A percentile compares a stretch with the other conserved stretches of the same genome.
Conservation (phyloP, 495 filamentous ascomycete species). For the Penicillium ucsense region DNA sequence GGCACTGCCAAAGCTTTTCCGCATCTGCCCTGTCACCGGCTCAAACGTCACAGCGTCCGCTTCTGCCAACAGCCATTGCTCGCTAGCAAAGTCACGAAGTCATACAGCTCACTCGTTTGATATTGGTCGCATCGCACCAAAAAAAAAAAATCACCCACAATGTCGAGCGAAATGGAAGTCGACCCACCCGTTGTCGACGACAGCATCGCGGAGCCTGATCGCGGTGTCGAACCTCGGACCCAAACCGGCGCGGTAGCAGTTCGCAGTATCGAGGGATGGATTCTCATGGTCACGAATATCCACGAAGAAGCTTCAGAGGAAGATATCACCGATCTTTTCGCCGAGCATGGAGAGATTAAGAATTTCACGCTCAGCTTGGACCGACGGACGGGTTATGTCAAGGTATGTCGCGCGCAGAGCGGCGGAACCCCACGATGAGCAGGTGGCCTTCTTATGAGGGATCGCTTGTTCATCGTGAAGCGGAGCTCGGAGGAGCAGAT, state of each 20-base stretch:
- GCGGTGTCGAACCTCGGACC: slow-evolving; percentile 60
- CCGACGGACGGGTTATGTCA: slow-evolving; percentile 92
- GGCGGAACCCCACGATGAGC: no score
- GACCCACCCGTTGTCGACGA: slow-evolving; percentile 49
- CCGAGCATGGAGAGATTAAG: slow-evolving; percentile 95
- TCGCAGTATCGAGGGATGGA: slow-evolving; percentile 98
- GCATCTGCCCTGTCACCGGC: slow-evolving; percentile 1
- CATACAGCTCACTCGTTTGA: no score
- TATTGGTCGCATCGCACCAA: no score
- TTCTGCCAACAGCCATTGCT: background rate
- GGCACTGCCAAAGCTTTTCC: slow-evolving; percentile 7
- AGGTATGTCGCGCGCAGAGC: slow-evolving; percentile 46
- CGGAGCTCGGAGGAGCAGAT: background rate
- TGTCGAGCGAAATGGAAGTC: slow-evolving; percentile 76
- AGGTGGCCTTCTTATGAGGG: no score
- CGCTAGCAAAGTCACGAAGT: background rate
- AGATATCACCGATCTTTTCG: slow-evolving; percentile 87
- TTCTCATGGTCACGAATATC: slow-evolving; percentile 91
- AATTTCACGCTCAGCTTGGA: slow-evolving; percentile 94
- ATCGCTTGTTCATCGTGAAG: no score
- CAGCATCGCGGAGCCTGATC: slow-evolving; percentile 35
- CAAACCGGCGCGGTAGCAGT: slow-evolving; percentile 77
- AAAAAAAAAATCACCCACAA: slow-evolving; percentile 18
- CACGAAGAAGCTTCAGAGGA: slow-evolving; percentile 98
- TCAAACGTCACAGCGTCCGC: background rate